A percentile compares a stretch with the other conserved stretches of the same genome.
These are phyloP conservation scores for Tricholoma saponaceum DNA, from an alignment of 768 basidiomycete species.

Conservation along the genomic window DNA sequence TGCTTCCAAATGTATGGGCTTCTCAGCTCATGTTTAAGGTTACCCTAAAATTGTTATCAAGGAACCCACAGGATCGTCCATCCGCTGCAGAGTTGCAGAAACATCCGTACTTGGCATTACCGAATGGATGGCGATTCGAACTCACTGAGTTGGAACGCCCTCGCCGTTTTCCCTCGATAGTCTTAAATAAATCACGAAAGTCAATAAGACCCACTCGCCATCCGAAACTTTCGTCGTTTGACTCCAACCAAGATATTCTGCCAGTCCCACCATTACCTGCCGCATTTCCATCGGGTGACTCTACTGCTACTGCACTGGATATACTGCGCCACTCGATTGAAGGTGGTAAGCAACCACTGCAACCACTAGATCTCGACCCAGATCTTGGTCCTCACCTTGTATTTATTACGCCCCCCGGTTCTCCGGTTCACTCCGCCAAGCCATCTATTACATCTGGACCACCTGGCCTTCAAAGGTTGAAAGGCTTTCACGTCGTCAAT, in stretches of 20 bases:
- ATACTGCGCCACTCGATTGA: not conserved
- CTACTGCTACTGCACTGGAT: not conserved
- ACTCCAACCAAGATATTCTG: not conserved
- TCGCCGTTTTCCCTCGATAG: slow-evolving; percentile 6
- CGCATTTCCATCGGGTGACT: not conserved
- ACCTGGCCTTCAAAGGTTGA: slow-evolving; percentile 2
- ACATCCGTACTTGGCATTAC: slow-evolving; percentile 61
- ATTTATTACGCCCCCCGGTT: slow-evolving; percentile 25
- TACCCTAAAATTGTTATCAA: slow-evolving; percentile 20
- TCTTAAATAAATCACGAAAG: slow-evolving; percentile 7
- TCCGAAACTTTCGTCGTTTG: not conserved
- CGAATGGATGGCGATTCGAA: slow-evolving; percentile 46
- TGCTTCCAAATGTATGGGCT: slow-evolving; percentile 70
- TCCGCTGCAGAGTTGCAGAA: slow-evolving; percentile 57
- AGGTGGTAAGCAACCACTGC: not conserved
- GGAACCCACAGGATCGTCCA: slow-evolving; percentile 69
- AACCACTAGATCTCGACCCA: slow-evolving; percentile 1
- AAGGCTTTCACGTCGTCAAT: slow-evolving; percentile 26
- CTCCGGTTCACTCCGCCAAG: slow-evolving; percentile 11
- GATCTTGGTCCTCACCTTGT: slow-evolving; percentile 29
- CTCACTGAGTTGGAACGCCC: slow-evolving; percentile 5
- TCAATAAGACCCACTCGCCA: slow-evolving; percentile 4
- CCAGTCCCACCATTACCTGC: slow-evolving; percentile 1
- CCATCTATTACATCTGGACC: not conserved
- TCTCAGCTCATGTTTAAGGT: not conserved